Base-by-base conservation (phyloP, 2,329 filamentous ascomycete species). In the Botrytis tulipae region DNA sequence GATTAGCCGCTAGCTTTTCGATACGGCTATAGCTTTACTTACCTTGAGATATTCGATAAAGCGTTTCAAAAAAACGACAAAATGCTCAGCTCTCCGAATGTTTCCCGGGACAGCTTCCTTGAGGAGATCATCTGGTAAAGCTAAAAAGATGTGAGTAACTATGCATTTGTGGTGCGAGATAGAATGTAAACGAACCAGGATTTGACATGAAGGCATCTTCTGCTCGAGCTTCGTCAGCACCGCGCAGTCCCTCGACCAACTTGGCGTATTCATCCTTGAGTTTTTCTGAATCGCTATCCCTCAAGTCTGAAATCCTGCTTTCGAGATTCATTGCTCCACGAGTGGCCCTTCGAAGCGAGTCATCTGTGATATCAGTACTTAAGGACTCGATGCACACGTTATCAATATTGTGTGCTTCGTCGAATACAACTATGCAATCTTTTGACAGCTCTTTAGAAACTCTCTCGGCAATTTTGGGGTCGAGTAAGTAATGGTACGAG, bases 371-470 rank as follows among this genome's bases (percentile, higher is more conserved):
- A 79, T 99, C 96, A 60, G 97, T 98, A 80, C 96, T 99, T 20
- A 98, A 85, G 2, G 96, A 95, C 81, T 99, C 96, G 77, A 99
- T 99, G 82, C 97, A 99, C 74, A 99, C 96, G 81, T 99, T 99
- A 86, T 99, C 96, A 78, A 99, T 99, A 80, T 99, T 99, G 84
- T 99, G 96, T 22, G 96, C 96, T 83, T 99, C 96, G 80, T 99
- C 96, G 77, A 99, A 99, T 4, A 99, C 96, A 32, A 99, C 93
- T 70, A 99, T 99, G 82, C 95, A 98, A 82, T 99, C 97, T 79
- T 98, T 98, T 0, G 96, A 98, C 18, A 99, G 89, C 80, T 99
- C 96, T 82, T 92, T 94, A 0, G 96, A 98, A 2, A 81, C 79
- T 40, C 79, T 37, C 81, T 99, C 96, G 20, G 96, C 96, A 79